Evolutionary conservation across 2,329 filamentous ascomycete genomes (phyloP), one percentile per base, ranked within the genome.

Genomic region (Aspergillus floridensis): DNA sequence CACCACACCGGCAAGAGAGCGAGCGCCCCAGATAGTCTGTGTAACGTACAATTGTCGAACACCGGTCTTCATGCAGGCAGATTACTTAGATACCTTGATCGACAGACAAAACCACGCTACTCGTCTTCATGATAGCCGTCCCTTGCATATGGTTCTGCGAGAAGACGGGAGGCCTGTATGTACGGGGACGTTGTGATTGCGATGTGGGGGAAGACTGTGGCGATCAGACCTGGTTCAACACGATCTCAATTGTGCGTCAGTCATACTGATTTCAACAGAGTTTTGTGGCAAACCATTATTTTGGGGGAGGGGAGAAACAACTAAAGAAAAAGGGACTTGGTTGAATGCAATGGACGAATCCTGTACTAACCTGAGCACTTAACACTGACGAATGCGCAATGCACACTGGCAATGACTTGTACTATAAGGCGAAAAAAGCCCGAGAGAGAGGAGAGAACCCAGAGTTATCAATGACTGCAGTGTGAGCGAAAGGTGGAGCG

Each of bases 31-130:
- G 53, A 29, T 31, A 56, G 29, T 49, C 14, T 57, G 58, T 58
- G 59, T 47, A 58, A 58, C 56, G 51, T 35, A 29, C 60, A 60
- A 56, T 56, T 65, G 65, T 61, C 73, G 74, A 73, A 76, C 74
- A 77, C 74, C 74, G 74, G 74, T 76, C 74, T 71, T 68, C 72
- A 76, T 74, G 74, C 74, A 71, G 67, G 68, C 66, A 66, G 62
- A 68, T 73, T 69, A 69, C 66, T 66, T 74, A 70, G 71, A 69
- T 76, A 76, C 74, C 74, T 76, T 76, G 74, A 76, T 76, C 73
- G 64, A 63, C 62, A 66, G 72, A 74, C 64, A 74, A 74, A 68
- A 66, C 74, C 72, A 68, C 52, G 63, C 72, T 74, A 75, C 72
- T 75, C 65, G 70, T 70, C 64, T 71, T 74, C 74, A 76, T 75